These are phyloP conservation scores for Catharanthus roseus DNA, from an alignment of 257 asterid species.

Conservation along the genomic window DNA sequence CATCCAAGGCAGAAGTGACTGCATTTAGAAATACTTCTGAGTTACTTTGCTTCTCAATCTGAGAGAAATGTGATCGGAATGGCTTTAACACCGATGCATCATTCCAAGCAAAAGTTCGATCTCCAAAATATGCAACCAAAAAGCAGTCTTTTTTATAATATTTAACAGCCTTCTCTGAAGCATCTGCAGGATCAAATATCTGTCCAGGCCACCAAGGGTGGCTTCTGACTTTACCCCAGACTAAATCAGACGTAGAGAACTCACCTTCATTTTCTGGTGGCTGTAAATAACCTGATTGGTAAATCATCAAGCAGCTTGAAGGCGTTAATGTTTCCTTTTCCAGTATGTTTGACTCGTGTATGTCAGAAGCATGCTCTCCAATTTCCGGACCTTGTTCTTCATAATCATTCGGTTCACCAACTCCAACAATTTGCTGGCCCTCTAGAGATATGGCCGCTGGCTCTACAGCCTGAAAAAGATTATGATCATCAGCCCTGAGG, in stretches of 20 bases:
- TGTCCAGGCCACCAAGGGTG: slow-evolving; percentile 99
- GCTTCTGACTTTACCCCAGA: slow-evolving; percentile 96
- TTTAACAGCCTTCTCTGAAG: slow-evolving; percentile 79
- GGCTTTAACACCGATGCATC: slow-evolving; percentile 74
- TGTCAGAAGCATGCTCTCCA: slow-evolving; percentile 36
- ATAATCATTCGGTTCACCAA: slow-evolving; percentile 22
- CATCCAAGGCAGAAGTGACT: slow-evolving; percentile 67
- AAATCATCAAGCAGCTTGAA: slow-evolving; percentile 31
- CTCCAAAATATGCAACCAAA: slow-evolving; percentile 96
- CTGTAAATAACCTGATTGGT: slow-evolving; percentile 47
- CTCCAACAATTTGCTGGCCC: slow-evolving; percentile 34
- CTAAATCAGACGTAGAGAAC: slow-evolving; percentile 63
- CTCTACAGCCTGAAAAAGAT: slow-evolving; percentile 25
- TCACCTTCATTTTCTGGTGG: slow-evolving; percentile 51
- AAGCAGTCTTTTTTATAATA: slow-evolving; percentile 64
- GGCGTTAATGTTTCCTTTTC: slow-evolving; percentile 26
- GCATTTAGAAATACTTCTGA: slow-evolving; percentile 83
- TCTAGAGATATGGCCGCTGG: slow-evolving; percentile 32
- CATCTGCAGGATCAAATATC: slow-evolving; percentile 73
- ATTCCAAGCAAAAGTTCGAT: slow-evolving; percentile 92
- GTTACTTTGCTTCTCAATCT: slow-evolving; percentile 68
- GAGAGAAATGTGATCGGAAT: slow-evolving; percentile 62
- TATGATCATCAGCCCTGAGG: slow-evolving; percentile 22
- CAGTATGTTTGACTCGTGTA: slow-evolving; percentile 23
- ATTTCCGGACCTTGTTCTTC: slow-evolving; percentile 23